Evolutionary conservation across 2,329 filamentous ascomycete species (phyloP).

Genomic region (Clonostachys rosea): DNA sequence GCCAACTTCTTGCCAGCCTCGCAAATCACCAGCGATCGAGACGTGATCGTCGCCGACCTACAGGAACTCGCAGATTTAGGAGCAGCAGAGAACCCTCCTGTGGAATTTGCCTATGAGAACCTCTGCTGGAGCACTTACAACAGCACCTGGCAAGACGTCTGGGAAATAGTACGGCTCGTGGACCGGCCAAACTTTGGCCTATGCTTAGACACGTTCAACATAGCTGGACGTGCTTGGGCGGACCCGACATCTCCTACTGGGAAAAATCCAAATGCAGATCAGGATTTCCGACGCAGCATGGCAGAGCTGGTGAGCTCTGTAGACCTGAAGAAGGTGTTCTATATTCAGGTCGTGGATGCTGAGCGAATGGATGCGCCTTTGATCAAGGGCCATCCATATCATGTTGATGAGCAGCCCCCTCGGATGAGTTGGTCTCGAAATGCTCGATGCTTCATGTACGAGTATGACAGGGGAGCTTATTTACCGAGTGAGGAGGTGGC

Average conservation of each 20-base stretch:
- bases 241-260: slow-evolving; percentile 55
- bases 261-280: slow-evolving; percentile 47
- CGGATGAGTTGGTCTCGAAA: slow-evolving; percentile 64
- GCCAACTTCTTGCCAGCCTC: slow-evolving; percentile 51
- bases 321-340: neutral
- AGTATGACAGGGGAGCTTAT: slow-evolving; percentile 59
- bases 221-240: slow-evolving; percentile 65
- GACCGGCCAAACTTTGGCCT: slow-evolving; percentile 3
- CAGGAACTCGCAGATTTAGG: slow-evolving; percentile 64
- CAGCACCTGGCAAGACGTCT: slow-evolving; percentile 24
- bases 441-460: slow-evolving; percentile 37
- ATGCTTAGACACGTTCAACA: slow-evolving; percentile 38
- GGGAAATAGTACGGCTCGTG: slow-evolving; percentile 2
- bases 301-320: no score
- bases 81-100: slow-evolving; percentile 43
- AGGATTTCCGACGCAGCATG: slow-evolving; percentile 28
- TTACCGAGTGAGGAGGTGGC: slow-evolving; percentile 61
- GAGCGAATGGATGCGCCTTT: slow-evolving; percentile 1
- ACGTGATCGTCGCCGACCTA: slow-evolving; percentile 58
- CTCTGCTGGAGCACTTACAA: slow-evolving; percentile 3
- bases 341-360: slow-evolving; percentile 3
- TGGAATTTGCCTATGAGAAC: slow-evolving; percentile 52
- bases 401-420: slow-evolving; percentile 22
- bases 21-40: slow-evolving; percentile 36
- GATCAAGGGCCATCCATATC: slow-evolving; percentile 21